Conservation (phyloP, 2,329 filamentous ascomycete species). For the Cryphonectria parasitica region DNA sequence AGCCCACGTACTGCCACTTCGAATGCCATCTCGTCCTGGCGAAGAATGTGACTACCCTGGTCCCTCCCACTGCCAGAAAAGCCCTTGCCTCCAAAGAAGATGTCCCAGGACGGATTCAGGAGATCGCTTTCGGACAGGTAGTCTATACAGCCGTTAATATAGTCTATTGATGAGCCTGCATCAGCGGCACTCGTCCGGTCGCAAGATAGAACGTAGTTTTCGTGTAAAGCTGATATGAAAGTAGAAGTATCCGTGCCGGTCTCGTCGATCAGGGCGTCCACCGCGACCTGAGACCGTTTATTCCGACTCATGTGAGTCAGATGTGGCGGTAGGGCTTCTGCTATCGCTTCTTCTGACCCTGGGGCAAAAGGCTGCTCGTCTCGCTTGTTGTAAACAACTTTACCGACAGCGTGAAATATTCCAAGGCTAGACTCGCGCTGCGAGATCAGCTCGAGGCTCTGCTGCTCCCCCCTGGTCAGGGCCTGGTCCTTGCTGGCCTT, state of each 20-base stretch:
- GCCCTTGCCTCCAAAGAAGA: constrained; percentile 67
- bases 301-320: constrained; percentile 61
- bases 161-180: constrained; percentile 69
- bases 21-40: constrained; percentile 93
- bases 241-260: constrained; percentile 90
- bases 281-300: constrained; percentile 66
- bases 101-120: constrained; percentile 72
- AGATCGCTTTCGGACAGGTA: constrained; percentile 87
- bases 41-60: constrained; percentile 71
- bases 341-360: constrained; percentile 43
- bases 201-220: constrained; percentile 91
- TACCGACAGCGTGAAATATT: constrained; percentile 95
- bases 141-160: constrained; percentile 83
- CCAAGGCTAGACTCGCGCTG: constrained; percentile 88
- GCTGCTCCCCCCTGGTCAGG: constrained; percentile 76
- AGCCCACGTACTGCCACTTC: constrained; percentile 87
- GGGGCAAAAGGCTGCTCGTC: constrained; percentile 54
- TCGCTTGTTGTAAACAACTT: constrained; percentile 95
- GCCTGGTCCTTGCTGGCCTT: constrained; percentile 59
- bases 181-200: constrained; percentile 56
- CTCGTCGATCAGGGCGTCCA: constrained; percentile 85
- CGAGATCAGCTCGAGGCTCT: constrained; percentile 79
- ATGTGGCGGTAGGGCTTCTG: constrained; percentile 63
- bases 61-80: constrained; percentile 56
- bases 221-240: constrained; percentile 87